Percentiles rank a stretch among this genome's conserved stretches.
Conservation (phyloP, 2,329 filamentous ascomycete genomes). For the Aspergillus tamarii region DNA sequence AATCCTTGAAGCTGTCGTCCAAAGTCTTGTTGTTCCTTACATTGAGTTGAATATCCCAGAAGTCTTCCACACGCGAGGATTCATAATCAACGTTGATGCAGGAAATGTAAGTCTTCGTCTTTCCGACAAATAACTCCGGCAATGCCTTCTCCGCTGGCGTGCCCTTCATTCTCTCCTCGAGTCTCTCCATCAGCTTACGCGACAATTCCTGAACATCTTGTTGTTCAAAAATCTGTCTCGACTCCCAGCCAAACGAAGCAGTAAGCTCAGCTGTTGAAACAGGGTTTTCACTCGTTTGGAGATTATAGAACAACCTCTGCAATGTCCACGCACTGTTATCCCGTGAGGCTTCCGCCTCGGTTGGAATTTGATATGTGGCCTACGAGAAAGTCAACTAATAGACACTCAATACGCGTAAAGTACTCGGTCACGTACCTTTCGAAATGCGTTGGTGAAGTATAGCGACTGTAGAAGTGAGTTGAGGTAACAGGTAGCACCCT, state of each 20-base stretch:
- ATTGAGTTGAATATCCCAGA: constrained; percentile 98
- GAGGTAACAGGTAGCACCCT: constrained; percentile 88
- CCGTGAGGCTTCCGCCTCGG: constrained; percentile 77
- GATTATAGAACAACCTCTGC: constrained; percentile 89
- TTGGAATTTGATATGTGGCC: constrained; percentile 97
- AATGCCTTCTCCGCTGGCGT: constrained; percentile 88
- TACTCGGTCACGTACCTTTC: constrained; percentile 66
- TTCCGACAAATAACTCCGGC: constrained; percentile 90
- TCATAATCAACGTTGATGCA: constrained; percentile 99
- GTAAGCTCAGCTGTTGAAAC: constrained; percentile 93
- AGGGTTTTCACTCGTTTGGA: constrained; percentile 82
- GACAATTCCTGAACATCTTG: constrained; percentile 98
- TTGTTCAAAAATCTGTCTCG: constrained; percentile 95
- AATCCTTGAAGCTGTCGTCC: constrained; percentile 93
- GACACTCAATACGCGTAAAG: background rate
- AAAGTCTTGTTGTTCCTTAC: constrained; percentile 92
- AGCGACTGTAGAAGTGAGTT: constrained; percentile 83
- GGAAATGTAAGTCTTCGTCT: constrained; percentile 97
- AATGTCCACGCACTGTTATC: constrained; percentile 91
- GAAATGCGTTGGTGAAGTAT: constrained; percentile 89
- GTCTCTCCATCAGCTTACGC: constrained; percentile 92
- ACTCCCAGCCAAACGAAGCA: constrained; percentile 97
- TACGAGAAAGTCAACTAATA: constrained; percentile 38
- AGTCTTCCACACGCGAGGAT: constrained; percentile 92
- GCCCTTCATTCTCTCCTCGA: constrained; percentile 98